Evolutionary conservation across 306 rosid species (phyloP), one percentile per base, ranked within the genome.

Genomic region (Casuarina glauca): DNA sequence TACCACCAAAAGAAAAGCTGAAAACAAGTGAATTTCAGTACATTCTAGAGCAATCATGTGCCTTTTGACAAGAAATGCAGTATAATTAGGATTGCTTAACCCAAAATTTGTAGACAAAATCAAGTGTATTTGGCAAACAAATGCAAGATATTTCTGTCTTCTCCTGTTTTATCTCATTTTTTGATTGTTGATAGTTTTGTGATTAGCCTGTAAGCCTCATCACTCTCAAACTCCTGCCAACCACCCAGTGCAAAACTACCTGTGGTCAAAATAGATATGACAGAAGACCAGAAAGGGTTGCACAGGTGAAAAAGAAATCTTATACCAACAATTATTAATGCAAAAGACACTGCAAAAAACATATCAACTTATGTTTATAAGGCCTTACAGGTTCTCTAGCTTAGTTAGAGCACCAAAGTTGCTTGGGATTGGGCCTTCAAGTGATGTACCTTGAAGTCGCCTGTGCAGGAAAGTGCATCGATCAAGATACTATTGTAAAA

Each of bases 401-500:
- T 83, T 83, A 38, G 53, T 67, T 13, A 83, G 81, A 72, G 76
- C 76, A 71, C 81, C 48, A 55, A 83, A 83, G 32, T 55, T 76
- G 16, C 69, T 67, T 5, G 87, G 87, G 69, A 84, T 84, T 13
- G 87, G 87, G 44, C 87, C 87, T 61, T 84, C 84, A 60, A 84
- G 82, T 19, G n/a, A 77, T 11, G 87, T 68, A 46, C 87, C 87
- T 73, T 84, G 84, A 9, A 84, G 61, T 77, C 87, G 81, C 51
- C 87, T 84, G 77, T 60, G 50, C 49, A 74, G 55, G 39, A 16
- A 38, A 54, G 50, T 41, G 74, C 42, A 19, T 9, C 26, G 45
- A 13, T 57, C 63, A 72, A 69, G 48, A 53, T 4, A 1, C 4
- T 36, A 75, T 19, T 48, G 17, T 83, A 41, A 41, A 41, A 58